phyloP scores from a whole-genome alignment of 371 early-diverging fungal species.

The Spraguea lophii region DNA sequence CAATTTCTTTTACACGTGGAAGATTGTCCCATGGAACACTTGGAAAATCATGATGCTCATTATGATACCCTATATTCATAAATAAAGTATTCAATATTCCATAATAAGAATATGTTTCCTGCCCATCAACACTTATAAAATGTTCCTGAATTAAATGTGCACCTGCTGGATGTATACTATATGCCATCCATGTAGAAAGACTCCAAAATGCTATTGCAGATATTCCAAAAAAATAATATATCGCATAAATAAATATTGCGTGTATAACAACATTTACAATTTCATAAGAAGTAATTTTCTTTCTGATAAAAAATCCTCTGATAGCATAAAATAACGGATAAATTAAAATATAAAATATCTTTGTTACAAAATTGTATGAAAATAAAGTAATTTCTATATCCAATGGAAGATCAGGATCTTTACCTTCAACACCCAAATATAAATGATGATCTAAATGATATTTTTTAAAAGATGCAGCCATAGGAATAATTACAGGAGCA shows the following conservation, averaged over 20 bases:
- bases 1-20: slow-evolving; percentile 56
- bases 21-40: slow-evolving; percentile 66
- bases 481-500: slow-evolving; percentile 50
- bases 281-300: slow-evolving; percentile 56
- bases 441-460: slow-evolving; percentile 85
- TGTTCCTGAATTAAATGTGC: slow-evolving; percentile 90
- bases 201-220: slow-evolving; percentile 53
- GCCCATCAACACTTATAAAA: slow-evolving; percentile 72
- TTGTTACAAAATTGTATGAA: slow-evolving; percentile 46
- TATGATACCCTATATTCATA: slow-evolving; percentile 73
- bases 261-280: slow-evolving; percentile 54
- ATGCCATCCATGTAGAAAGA: slow-evolving; percentile 61
- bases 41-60: slow-evolving; percentile 84
- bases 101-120: slow-evolving; percentile 88
- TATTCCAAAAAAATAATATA: slow-evolving; percentile 53
- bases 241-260: slow-evolving; percentile 48
- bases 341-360: slow-evolving; percentile 59
- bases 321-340: slow-evolving; percentile 70
- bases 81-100: slow-evolving; percentile 60
- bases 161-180: slow-evolving; percentile 71
- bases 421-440: slow-evolving; percentile 73
- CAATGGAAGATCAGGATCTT: slow-evolving; percentile 74
- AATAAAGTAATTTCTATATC: slow-evolving; percentile 62
- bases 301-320: slow-evolving; percentile 59
- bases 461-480: slow-evolving; percentile 61